Evolutionary conservation across 2,329 filamentous ascomycete species (phyloP).

Genomic region (Cytospora piceae): DNA sequence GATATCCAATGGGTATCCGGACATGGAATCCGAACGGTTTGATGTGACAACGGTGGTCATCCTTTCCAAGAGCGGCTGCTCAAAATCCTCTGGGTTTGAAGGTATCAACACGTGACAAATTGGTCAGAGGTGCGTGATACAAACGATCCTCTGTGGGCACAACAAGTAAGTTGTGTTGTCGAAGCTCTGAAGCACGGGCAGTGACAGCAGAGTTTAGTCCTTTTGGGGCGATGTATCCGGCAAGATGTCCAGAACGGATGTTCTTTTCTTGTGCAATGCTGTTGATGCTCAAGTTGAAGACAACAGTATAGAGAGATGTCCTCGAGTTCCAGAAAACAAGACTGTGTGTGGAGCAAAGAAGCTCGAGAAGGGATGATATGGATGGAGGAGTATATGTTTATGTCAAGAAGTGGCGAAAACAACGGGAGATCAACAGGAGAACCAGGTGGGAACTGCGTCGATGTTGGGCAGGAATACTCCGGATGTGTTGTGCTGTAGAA

Average conservation of each 20-base stretch:
- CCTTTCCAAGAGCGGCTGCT: constrained; percentile 44
- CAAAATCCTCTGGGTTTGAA: constrained; percentile 30
- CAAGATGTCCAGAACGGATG: constrained; percentile 28
- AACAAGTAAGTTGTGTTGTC: constrained; percentile 22
- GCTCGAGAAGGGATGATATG: constrained; percentile 13
- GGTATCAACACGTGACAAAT: constrained; percentile 28
- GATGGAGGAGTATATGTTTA: not conserved
- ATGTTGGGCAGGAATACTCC: constrained; percentile 30
- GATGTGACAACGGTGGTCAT: constrained; percentile 56
- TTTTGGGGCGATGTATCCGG: constrained; percentile 19
- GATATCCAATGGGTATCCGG: constrained; percentile 59
- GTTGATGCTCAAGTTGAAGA: constrained; percentile 11
- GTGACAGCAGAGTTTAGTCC: constrained; percentile 20
- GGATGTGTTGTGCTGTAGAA: constrained; percentile 1
- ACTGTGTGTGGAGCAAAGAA: constrained; percentile 25
- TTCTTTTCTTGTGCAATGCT: constrained; percentile 27
- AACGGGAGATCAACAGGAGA: constrained; percentile 31
- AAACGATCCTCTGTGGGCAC: constrained; percentile 26
- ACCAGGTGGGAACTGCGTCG: constrained; percentile 23
- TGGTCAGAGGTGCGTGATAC: constrained; percentile 22
- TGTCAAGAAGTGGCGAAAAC: constrained; percentile 30
- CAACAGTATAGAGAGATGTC: constrained; percentile 21
- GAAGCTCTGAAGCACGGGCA: constrained; percentile 19
- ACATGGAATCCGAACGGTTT: constrained; percentile 50
- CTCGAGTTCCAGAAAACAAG: constrained; percentile 21